A percentile compares a stretch with the other conserved stretches of the same genome.
These are phyloP conservation scores for Solanum appendiculatum DNA, from an alignment of 257 asterid species.

Conservation along the genomic window DNA sequence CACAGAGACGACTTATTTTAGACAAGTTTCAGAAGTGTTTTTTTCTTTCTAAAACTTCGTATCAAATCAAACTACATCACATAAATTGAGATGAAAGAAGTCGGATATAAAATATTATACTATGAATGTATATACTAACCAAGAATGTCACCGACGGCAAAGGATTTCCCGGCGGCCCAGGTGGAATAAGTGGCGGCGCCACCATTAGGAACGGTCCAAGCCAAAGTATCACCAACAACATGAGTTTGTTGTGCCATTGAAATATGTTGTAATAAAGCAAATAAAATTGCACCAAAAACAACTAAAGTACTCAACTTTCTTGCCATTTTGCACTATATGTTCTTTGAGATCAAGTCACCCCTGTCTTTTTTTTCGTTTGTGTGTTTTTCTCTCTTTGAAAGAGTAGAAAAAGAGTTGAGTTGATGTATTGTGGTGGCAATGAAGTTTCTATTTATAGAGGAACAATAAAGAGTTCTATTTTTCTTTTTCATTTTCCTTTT, in stretches of 20 bases:
- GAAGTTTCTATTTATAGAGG: neutral
- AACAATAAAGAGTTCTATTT: neutral
- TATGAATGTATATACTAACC: conserved; percentile 14
- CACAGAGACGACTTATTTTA: neutral
- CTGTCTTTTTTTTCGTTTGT: neutral
- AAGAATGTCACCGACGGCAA: conserved; percentile 43
- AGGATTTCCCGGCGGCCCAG: conserved; percentile 46
- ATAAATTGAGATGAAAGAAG: neutral
- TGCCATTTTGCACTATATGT: conserved; percentile 33
- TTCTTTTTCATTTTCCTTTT: neutral
- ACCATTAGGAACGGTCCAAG: conserved; percentile 61
- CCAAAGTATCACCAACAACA: conserved; percentile 52
- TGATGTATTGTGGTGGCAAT: neutral
- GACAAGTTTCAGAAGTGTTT: no score
- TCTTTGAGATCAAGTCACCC: conserved; percentile 30
- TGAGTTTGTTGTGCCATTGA: conserved; percentile 58
- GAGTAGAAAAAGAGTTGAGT: neutral
- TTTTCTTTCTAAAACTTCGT: no score
- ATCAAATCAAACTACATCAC: neutral
- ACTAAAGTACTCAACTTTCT: conserved; percentile 11
- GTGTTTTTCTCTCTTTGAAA: neutral
- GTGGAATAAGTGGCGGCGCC: conserved; percentile 39
- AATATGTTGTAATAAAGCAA: conserved; percentile 19
- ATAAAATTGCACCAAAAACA: conserved; percentile 14
- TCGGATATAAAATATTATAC: neutral